phyloP scores from a whole-genome alignment of 495 filamentous ascomycete species.

The Neurospora tetrasperma region DNA sequence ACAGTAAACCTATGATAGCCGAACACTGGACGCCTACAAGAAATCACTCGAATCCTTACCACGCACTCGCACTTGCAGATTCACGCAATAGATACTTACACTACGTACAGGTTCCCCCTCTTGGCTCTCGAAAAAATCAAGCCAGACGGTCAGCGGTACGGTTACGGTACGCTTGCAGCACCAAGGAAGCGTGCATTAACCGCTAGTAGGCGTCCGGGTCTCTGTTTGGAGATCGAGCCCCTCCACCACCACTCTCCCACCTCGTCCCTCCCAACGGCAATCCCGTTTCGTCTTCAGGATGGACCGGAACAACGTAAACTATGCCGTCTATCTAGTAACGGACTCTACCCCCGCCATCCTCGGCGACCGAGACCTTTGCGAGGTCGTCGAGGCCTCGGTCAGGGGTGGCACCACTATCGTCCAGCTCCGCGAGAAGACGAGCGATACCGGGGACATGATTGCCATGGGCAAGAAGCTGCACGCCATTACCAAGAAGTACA shows the following conservation, averaged over 20 bases:
- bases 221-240: background rate
- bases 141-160: background rate
- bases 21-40: background rate
- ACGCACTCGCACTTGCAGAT: background rate
- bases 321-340: slow-evolving; percentile 79
- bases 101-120: background rate
- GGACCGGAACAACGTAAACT: slow-evolving; percentile 28
- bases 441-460: slow-evolving; percentile 64
- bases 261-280: background rate
- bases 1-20: background rate
- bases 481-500: slow-evolving; percentile 51
- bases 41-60: background rate
- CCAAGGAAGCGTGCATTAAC: background rate
- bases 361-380: slow-evolving; percentile 54
- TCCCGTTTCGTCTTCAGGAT: slow-evolving; percentile 11
- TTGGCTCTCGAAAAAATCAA: background rate
- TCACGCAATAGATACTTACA: background rate
- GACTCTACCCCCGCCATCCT: slow-evolving; percentile 79
- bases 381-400: slow-evolving; percentile 67
- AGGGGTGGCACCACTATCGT: slow-evolving; percentile 79
- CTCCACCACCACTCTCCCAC: background rate
- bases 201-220: background rate
- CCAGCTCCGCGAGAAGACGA: slow-evolving; percentile 83
- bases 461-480: slow-evolving; percentile 62
- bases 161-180: background rate